Conservation (phyloP, 1,284 basidiomycete genomes). For the Rhodotorula sp. region DNA sequence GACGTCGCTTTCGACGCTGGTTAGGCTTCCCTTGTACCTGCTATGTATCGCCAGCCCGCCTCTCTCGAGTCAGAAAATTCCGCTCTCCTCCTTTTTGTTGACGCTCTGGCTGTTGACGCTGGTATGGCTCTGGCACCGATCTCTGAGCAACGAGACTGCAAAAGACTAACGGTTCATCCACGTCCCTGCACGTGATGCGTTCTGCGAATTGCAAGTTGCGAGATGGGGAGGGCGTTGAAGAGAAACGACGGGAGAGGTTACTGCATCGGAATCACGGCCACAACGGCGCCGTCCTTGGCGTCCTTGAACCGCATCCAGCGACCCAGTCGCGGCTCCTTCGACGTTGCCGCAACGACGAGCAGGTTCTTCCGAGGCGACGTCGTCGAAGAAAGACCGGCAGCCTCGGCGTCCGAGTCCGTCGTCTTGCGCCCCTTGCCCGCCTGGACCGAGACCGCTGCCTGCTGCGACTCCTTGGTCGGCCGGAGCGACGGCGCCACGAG, state of each 20-base stretch:
- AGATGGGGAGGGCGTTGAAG: background rate
- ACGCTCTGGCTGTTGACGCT: too few relatives aligned
- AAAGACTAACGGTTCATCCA: too few relatives aligned
- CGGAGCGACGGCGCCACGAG: constrained; percentile 64
- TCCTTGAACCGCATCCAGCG: constrained; percentile 80
- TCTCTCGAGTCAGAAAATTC: too few relatives aligned
- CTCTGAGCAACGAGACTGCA: too few relatives aligned
- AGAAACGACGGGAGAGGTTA: background rate
- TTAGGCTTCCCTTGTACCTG: too few relatives aligned
- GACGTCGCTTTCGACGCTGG: too few relatives aligned
- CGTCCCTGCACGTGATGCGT: background rate
- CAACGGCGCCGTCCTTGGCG: constrained; percentile 69
- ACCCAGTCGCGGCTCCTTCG: constrained; percentile 83
- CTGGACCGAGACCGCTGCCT: constrained; percentile 1
- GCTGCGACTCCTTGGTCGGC: constrained; percentile 46
- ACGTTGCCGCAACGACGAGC: constrained; percentile 74
- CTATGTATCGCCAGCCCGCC: too few relatives aligned
- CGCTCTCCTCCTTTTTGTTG: too few relatives aligned
- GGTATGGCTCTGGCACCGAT: too few relatives aligned
- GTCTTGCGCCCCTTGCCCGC: constrained; percentile 44
- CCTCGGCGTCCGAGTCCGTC: constrained; percentile 46
- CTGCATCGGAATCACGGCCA: constrained; percentile 49
- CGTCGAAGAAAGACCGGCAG: background rate
- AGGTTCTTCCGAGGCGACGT: constrained; percentile 50
- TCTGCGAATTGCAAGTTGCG: background rate